Percentiles rank a stretch among this genome's conserved stretches.
Evolutionary conservation across 2,329 filamentous ascomycete species (phyloP).

Genomic region (Sporothrix humicola): DNA sequence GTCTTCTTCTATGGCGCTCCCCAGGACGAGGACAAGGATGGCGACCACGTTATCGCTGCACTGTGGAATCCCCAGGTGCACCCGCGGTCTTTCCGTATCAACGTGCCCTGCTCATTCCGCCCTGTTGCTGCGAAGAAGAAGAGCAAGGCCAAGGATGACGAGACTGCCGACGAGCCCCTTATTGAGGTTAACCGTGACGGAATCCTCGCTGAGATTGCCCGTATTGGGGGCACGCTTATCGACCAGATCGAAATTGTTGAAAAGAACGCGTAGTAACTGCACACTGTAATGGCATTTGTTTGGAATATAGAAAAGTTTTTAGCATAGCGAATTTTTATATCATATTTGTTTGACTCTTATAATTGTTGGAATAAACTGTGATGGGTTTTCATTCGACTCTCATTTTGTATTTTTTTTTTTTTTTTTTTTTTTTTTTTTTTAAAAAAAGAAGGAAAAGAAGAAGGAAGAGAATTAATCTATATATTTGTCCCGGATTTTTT

Average conservation of each 20-base stretch:
- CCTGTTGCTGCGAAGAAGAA: conserved; percentile 47
- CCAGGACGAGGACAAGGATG: conserved; percentile 43
- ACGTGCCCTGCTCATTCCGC: conserved; percentile 70
- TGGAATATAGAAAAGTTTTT: not conserved
- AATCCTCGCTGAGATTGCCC: conserved; percentile 74
- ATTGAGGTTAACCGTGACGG: conserved; percentile 70
- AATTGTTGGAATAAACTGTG: too few species aligned
- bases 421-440: not conserved
- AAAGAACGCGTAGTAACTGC: conserved; percentile 24
- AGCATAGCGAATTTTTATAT: conserved; percentile 24
- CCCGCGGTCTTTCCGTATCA: conserved; percentile 69
- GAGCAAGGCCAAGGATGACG: conserved; percentile 37
- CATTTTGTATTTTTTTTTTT: not conserved
- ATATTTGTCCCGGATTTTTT: not conserved
- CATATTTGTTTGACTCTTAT: not conserved
- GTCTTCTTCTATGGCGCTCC: conserved; percentile 78
- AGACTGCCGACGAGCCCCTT: conserved; percentile 44
- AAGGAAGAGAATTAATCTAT: not conserved
- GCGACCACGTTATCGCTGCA: conserved; percentile 60
- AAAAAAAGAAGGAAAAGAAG: not conserved
- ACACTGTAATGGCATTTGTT: not conserved
- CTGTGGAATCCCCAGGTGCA: conserved; percentile 64
- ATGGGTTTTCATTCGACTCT: not conserved
- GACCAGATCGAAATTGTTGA: conserved; percentile 61
- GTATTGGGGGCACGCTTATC: conserved; percentile 70